phyloP scores from a whole-genome alignment of 129 eudicot species.

The Scalesia atractyloides region DNA sequence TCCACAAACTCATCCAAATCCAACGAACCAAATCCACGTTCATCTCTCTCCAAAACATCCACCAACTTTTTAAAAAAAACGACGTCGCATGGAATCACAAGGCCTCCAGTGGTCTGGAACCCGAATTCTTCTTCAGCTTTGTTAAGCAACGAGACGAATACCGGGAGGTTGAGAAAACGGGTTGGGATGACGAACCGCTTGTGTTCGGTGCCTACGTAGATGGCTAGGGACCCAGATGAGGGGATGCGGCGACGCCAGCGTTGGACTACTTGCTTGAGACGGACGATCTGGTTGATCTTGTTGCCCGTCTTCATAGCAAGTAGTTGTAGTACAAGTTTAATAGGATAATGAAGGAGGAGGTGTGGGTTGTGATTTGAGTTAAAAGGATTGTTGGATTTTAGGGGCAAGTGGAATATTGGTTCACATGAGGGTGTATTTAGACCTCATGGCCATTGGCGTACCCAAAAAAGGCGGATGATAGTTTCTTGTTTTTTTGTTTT shows the following conservation, averaged over 20 bases:
- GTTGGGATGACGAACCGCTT: constrained; percentile 65
- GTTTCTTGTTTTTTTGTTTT: not conserved
- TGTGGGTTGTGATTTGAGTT: not conserved
- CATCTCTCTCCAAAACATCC: constrained; percentile 42
- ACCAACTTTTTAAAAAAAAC: constrained; percentile 36
- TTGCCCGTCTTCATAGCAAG: constrained; percentile 39
- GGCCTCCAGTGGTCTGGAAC: constrained; percentile 50
- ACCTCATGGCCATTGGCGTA: not conserved
- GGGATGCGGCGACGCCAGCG: constrained; percentile 58
- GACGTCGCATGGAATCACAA: constrained; percentile 54
- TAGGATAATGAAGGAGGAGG: too few species aligned
- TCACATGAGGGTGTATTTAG: constrained; percentile 1
- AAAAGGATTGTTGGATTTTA: not conserved
- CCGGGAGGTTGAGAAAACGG: constrained; percentile 60
- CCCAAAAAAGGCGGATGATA: not conserved
- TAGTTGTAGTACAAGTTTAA: too few species aligned
- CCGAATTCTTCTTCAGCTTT: constrained; percentile 71
- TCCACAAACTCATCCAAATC: constrained; percentile 40
- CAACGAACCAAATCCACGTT: constrained; percentile 38
- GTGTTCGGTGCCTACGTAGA: constrained; percentile 54
- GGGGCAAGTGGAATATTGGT: not conserved
- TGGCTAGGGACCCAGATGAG: constrained; percentile 51
- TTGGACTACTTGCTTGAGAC: constrained; percentile 54
- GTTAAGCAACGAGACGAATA: constrained; percentile 52
- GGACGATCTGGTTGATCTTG: constrained; percentile 57